Percentiles rank a stretch among this genome's conserved stretches.
Conservation (phyloP, 2,329 filamentous ascomycete genomes). For the Ophiostoma himal-ulmi region DNA sequence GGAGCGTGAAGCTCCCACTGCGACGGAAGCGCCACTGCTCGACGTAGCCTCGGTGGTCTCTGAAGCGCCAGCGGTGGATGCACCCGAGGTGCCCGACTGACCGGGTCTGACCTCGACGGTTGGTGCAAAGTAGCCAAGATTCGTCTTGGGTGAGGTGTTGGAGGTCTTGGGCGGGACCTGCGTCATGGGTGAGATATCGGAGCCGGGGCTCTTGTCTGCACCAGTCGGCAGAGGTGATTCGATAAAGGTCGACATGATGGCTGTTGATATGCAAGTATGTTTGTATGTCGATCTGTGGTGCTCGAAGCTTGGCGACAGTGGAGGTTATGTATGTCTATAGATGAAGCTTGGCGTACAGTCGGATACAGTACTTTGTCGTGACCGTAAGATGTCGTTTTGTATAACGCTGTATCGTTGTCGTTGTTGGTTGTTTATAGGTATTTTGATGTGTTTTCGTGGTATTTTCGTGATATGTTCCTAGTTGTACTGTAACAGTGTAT, state of each 20-base stretch:
- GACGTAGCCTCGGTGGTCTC: slow-evolving; percentile 8
- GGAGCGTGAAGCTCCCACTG: neutral
- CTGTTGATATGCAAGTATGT: neutral
- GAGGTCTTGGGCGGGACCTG: slow-evolving; percentile 24
- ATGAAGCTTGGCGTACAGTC: neutral
- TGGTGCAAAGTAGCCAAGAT: slow-evolving; percentile 29
- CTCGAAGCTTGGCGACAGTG: neutral
- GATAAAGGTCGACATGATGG: neutral
- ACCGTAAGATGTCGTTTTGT: neutral
- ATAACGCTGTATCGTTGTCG: neutral
- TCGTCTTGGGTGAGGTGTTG: slow-evolving; percentile 18
- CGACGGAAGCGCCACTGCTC: slow-evolving; percentile 18
- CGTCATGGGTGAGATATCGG: slow-evolving; percentile 42
- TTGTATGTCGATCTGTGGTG: neutral
- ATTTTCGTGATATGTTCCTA: too few relatives aligned
- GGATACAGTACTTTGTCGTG: neutral
- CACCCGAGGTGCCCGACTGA: neutral
- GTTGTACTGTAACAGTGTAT: neutral
- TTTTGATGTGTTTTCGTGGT: neutral
- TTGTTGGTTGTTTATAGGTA: neutral
- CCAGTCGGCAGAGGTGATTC: slow-evolving; percentile 12
- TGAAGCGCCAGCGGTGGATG: slow-evolving; percentile 18
- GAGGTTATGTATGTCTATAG: neutral
- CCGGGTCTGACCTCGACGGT: slow-evolving; percentile 17
- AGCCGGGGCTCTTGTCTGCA: slow-evolving; percentile 35